Base-by-base conservation (phyloP, 495 filamentous ascomycete species). In the Filosporella fistucella region DNA sequence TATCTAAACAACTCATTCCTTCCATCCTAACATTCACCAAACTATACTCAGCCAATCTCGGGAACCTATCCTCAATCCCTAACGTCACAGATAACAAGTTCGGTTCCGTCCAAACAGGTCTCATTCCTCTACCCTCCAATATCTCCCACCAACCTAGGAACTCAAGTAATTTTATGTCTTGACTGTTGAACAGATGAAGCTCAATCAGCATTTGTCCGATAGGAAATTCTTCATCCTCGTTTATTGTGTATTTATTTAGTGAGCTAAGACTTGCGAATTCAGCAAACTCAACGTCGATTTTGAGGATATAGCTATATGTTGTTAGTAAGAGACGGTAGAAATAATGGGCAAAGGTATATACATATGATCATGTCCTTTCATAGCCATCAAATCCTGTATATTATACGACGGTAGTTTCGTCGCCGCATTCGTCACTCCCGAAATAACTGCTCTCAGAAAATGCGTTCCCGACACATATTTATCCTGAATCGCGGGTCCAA, bases 191-290 rank as follows among this genome's bases (percentile, higher is more conserved):
- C 17, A 65, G 25, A 45, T 63, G 60, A 22, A 65, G 45, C 52
- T 64, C 62, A 22, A 63, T 48, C 26, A 65, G 40, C 2, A 65
- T 42, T 42, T 65, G 62, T 8, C 60, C 62, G 16, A 63, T 41
- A 14, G 62, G 59, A 8, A 64, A 52, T 6, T 49, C 54, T 8
- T 26, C n/a, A 12, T 42, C 14, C 20, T 47, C 42, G n/a, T n/a
- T n/a, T n/a, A n/a, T n/a, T 9, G 53, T 47, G 37, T 53, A 50
- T 44, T 45, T 37, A 25, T 55, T 47, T 42, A 65, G 40, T 12
- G 55, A 41, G 18, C 47, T 41, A 8, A 65, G 24, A 5, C 55
- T 47, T 26, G 56, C 51, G 55, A 61, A 65, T 44, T 65, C 62
- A 13, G 46, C 45, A 34, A 49, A 60, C 43, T 63, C 62, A 40